Evolutionary conservation across 306 rosid species (phyloP).

Genomic region (Prosopis cineraria): DNA sequence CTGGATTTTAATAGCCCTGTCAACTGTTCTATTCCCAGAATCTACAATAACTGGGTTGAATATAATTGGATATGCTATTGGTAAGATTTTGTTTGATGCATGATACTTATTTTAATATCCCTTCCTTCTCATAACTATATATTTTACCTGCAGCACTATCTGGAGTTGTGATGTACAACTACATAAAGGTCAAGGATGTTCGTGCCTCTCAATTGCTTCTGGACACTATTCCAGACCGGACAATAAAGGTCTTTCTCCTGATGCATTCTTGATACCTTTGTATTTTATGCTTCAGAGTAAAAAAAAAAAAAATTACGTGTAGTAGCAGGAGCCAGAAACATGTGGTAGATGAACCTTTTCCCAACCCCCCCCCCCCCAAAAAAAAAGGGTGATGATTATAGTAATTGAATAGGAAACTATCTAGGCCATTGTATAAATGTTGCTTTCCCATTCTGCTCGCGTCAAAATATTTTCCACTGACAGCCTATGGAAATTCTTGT

Average conservation of each 20-base stretch:
- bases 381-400: too few species aligned
- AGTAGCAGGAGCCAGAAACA: not conserved
- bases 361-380: too few species aligned
- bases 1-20: conserved; percentile 95
- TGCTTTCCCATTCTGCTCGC: conserved; percentile 8
- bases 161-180: conserved; percentile 93
- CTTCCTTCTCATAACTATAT: conserved; percentile 4
- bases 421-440: not conserved
- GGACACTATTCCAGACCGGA: conserved; percentile 67
- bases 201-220: conserved; percentile 66
- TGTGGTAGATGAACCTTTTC: not conserved
- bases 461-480: not conserved
- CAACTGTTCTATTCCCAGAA: conserved; percentile 91
- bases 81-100: conserved; percentile 40
- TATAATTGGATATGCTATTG: conserved; percentile 90
- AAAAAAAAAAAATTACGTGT: not conserved
- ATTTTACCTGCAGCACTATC: conserved; percentile 65
- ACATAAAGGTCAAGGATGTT: conserved; percentile 86
- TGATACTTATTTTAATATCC: not conserved
- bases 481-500: not conserved
- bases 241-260: conserved; percentile 54
- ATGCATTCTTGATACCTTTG: conserved; percentile 20
- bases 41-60: conserved; percentile 81
- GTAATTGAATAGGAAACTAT: not conserved
- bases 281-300: not conserved